phyloP scores from a whole-genome alignment of 2,329 filamentous ascomycete genomes.

The Phialophora chinensis region DNA sequence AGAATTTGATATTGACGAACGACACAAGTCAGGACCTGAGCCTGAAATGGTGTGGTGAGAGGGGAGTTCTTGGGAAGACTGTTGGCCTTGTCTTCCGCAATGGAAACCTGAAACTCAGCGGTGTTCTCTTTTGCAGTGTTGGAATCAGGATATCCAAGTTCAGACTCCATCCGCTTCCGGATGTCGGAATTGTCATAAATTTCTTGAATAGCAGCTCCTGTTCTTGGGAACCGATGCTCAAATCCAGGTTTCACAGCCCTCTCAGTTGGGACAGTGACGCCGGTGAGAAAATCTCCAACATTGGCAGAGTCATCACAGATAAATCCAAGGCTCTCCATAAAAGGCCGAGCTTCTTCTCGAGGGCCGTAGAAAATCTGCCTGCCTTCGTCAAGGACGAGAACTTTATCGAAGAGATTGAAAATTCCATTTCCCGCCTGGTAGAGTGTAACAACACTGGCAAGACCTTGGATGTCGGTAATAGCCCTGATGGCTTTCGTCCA shows the following conservation, averaged over 20 bases:
- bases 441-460: constrained; percentile 67
- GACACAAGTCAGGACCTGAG: constrained; percentile 63
- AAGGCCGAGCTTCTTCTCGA: constrained; percentile 62
- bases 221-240: constrained; percentile 53
- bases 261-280: constrained; percentile 64
- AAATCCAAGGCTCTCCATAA: constrained; percentile 70
- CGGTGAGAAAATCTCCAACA: constrained; percentile 69
- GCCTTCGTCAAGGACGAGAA: constrained; percentile 70
- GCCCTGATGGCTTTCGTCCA: constrained; percentile 66
- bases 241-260: constrained; percentile 52
- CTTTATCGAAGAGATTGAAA: constrained; percentile 73
- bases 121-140: constrained; percentile 58
- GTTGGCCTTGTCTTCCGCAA: constrained; percentile 62
- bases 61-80: constrained; percentile 60
- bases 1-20: constrained; percentile 69
- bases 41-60: constrained; percentile 59
- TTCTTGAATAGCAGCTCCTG: constrained; percentile 52
- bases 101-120: constrained; percentile 59
- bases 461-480: constrained; percentile 66
- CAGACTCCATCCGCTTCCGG: constrained; percentile 57
- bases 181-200: constrained; percentile 62
- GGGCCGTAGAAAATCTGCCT: constrained; percentile 71
- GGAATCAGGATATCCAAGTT: constrained; percentile 64
- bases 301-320: constrained; percentile 67
- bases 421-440: constrained; percentile 75